Conservation (phyloP, 495 filamentous ascomycete genomes). For the Halenospora varia region DNA sequence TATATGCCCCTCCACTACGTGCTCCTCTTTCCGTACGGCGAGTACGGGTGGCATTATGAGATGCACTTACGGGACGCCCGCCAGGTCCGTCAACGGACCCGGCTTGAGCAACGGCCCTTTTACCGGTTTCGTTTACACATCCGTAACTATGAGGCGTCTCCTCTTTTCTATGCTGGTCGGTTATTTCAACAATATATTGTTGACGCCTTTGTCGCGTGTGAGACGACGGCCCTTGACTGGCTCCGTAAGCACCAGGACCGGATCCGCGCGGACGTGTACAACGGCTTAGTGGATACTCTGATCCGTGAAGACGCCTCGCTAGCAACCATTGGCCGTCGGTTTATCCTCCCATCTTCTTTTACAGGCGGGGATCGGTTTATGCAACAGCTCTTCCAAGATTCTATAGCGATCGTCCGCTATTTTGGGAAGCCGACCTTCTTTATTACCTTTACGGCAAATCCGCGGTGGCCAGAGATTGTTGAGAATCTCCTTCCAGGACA, state of each 20-base stretch:
- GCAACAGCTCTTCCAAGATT: constrained; percentile 15
- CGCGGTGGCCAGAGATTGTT: constrained; percentile 14
- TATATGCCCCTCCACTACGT: constrained; percentile 24
- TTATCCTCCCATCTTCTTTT: constrained; percentile 12
- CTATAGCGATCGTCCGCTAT: constrained; percentile 17
- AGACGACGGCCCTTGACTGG: constrained; percentile 5
- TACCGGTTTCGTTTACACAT: constrained; percentile 11
- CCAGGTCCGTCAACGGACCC: background rate
- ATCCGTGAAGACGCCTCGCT: background rate
- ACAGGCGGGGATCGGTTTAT: constrained; percentile 3
- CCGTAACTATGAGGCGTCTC: background rate
- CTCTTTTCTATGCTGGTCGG: constrained; percentile 7
- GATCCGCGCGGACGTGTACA: constrained; percentile 17
- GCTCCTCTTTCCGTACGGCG: constrained; percentile 15
- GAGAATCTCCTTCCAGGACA: constrained; percentile 5
- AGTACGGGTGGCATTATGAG: constrained; percentile 9
- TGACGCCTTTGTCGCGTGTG: constrained; percentile 10
- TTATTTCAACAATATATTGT: constrained; percentile 18
- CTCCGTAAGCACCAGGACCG: constrained; percentile 10
- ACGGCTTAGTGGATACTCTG: constrained; percentile 11
- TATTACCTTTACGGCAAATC: constrained; percentile 21
- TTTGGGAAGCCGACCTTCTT: constrained; percentile 17
- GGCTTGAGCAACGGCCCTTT: constrained; percentile 13
- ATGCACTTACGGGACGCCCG: constrained; percentile 6
- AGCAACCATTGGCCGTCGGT: background rate